A percentile compares a stretch with the other conserved stretches of the same genome.
These are phyloP conservation scores for Penicillium sp. DNA, from an alignment of 2,329 filamentous ascomycete species.

Conservation along the genomic window DNA sequence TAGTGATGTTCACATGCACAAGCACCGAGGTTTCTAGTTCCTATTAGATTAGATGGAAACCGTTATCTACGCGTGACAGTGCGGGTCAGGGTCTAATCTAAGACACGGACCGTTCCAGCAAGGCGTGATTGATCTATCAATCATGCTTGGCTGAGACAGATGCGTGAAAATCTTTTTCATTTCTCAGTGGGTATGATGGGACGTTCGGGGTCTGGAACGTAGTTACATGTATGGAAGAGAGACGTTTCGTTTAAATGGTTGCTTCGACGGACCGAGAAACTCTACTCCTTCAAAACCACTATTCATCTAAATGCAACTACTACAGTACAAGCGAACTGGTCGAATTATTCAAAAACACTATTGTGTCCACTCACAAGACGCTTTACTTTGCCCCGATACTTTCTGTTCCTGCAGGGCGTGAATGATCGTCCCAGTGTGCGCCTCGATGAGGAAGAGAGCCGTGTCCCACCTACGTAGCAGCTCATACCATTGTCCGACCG, in stretches of 20 bases:
- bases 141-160: neutral
- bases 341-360: neutral
- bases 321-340: neutral
- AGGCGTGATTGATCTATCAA: neutral
- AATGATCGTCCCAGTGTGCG: neutral
- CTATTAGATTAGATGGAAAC: neutral
- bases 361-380: neutral
- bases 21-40: no score
- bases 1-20: neutral
- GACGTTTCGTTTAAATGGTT: neutral
- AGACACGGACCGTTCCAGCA: neutral
- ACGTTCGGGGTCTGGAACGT: neutral
- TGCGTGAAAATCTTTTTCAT: neutral
- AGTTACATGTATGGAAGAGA: neutral
- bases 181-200: neutral
- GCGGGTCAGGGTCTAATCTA: neutral
- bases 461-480: neutral
- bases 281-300: neutral
- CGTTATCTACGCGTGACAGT: neutral
- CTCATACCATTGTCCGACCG: neutral
- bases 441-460: neutral
- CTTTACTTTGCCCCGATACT: neutral
- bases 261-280: neutral
- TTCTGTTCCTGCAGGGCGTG: neutral
- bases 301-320: neutral